Base-by-base conservation (phyloP, 2,329 filamentous ascomycete species). In the Malbranchea zuffiana region DNA sequence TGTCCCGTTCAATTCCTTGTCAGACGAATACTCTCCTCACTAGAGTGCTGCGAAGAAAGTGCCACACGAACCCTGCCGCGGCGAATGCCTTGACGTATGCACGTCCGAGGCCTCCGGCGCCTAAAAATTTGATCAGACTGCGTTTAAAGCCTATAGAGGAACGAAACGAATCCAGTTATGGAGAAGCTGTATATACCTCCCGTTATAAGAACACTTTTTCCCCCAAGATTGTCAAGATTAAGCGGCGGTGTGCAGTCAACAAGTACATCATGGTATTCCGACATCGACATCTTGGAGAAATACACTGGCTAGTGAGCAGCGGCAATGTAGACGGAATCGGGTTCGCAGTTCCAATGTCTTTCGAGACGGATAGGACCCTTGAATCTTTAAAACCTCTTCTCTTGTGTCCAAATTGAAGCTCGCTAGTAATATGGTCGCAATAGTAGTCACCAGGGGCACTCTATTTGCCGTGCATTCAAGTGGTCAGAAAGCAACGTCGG, bases 151-250 rank as follows among this genome's bases (percentile, higher is more conserved):
- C 7, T 26, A 19, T 12, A 11, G 12, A 33, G 10, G 11, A 21
- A 33, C 17, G 31, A 11, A 24, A 4, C 11, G 12, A 35, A 16
- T 23, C 17, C 19, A 7, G 8, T 11, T 13, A 29, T 4, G 15
- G 13, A 18, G 13, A 11, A 13, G 13, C 23, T 12, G 33, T 31
- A 25, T 29, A 21, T 44, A 44, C 42, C 42, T 17, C 42, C 42
- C 13, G 39, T 41, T 17, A 44, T 21, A 20, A 44, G 35, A 8
- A 37, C 36, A 30, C 39, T 42, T 13, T 42, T 44, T 8, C 34
- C 40, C 16, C 13, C 18, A 24, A 44, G 28, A 17, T 25, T 37
- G 12, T 36, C 35, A 11, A 33, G 13, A n/a, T 34, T 19, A 12
- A 38, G 30, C 6, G 31, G 33, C 13, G 38, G 30, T 11, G 29